Base-by-base conservation (phyloP, 768 basidiomycete genomes). In the Panellus pusillus region DNA sequence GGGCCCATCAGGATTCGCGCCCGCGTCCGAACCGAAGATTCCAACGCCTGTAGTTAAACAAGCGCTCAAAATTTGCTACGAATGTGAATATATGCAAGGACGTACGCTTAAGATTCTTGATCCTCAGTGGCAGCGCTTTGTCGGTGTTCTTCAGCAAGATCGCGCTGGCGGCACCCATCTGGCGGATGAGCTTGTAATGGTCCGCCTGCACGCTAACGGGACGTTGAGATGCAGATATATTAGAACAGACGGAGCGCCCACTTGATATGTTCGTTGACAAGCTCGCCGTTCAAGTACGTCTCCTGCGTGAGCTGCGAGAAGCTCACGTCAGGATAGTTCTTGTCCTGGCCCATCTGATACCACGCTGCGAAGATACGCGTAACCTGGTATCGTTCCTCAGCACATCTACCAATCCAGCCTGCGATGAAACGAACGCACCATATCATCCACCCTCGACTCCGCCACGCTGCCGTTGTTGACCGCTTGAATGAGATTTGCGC, bases 111-210 rank as follows among this genome's bases (percentile, higher is more conserved):
- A 78, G 74, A 39, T 71, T 65, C 47, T 74, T 69, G 50, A 55
- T 53, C 27, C 18, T 20, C 14, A 83, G 58, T 53, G 86, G 74
- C 44, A 83, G 65, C 15, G 70, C 68, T 43, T 67, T 66, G 37
- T 74, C 70, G 5, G 60, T 65, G 62, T 87, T 87, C 67, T 87
- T 89, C 40, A 89, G 70, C 32, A 87, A 70, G 14, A 87, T 79
- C 1, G 80, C 83, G 8, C 81, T 82, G 0, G 84, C 81, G 3
- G 80, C 81, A 36, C 79, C 86, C 39, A 87, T 81, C 36, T 75
- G 66, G 6, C 81, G 77, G 39, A 87, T 81, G 27, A 86, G 54
- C 68, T 70, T 87, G 53, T 31, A 52, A 40, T 59, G 58, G 37
- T 59, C 58, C 9, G 17, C 52, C 44, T 59, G 53, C 8, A 55